These are phyloP conservation scores for Mycosphaerella sp. DNA, from an alignment of 2,329 filamentous ascomycete genomes.

Conservation along the genomic window DNA sequence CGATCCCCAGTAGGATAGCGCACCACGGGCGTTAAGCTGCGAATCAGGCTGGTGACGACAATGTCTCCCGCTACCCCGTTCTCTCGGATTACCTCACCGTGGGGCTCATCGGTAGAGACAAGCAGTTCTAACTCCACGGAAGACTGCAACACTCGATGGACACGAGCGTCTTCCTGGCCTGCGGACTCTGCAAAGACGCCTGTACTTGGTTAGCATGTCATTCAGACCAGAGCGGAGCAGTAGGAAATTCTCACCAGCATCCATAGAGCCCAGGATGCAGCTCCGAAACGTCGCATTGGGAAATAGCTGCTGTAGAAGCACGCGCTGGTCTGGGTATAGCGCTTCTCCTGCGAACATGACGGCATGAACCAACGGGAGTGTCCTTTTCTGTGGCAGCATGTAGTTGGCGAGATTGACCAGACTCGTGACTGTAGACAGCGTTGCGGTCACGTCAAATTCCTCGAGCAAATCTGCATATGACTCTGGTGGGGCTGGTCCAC, in stretches of 20 bases:
- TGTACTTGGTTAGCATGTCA: neutral
- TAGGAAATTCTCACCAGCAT: neutral
- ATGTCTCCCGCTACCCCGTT: neutral
- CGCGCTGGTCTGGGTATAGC: conserved; percentile 1
- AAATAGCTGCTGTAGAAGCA: neutral
- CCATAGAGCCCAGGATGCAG: conserved; percentile 3
- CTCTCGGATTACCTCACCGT: neutral
- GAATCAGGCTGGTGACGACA: neutral
- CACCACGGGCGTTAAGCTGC: neutral
- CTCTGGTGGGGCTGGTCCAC: neutral
- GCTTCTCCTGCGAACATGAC: conserved; percentile 4
- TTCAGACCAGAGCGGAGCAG: neutral
- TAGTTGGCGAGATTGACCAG: conserved; percentile 3
- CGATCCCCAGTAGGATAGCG: neutral
- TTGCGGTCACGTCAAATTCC: conserved; percentile 2
- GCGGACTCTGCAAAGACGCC: conserved; percentile 3
- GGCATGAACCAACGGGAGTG: neutral
- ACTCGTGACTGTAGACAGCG: conserved; percentile 4
- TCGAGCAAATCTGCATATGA: conserved; percentile 1
- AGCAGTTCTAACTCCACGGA: neutral
- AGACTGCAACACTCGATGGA: conserved; percentile 5
- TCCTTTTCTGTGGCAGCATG: neutral
- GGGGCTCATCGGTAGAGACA: neutral
- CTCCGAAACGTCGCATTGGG: conserved; percentile 2
- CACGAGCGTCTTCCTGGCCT: neutral